Evolutionary conservation across 768 basidiomycete genomes (phyloP).

Genomic region (Cantharellus anzutake): DNA sequence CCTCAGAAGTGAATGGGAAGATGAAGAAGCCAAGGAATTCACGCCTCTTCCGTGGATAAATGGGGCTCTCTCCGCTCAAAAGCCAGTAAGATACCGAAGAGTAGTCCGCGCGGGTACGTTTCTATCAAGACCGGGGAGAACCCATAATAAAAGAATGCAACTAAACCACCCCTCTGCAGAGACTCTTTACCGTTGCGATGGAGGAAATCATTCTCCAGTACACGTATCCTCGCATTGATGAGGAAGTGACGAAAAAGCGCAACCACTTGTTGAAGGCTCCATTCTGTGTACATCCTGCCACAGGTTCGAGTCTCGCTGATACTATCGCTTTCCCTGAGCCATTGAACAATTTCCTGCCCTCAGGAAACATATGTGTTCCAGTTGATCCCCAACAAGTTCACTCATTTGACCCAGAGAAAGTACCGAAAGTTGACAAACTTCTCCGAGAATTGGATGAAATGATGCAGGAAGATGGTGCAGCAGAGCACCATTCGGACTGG

Average conservation of each 20-base stretch:
- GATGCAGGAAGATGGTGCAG: constrained; percentile 8
- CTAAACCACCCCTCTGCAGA: neutral
- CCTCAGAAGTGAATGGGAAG: constrained; percentile 40
- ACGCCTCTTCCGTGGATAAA: constrained; percentile 40
- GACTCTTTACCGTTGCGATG: constrained; percentile 29
- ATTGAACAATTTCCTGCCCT: neutral
- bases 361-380: constrained; percentile 83
- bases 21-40: constrained; percentile 1
- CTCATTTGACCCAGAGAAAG: constrained; percentile 62
- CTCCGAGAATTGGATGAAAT: constrained; percentile 51
- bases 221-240: constrained; percentile 90
- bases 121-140: neutral
- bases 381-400: constrained; percentile 59
- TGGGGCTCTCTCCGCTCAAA: constrained; percentile 40
- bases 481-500: constrained; percentile 51
- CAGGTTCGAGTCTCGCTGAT: constrained; percentile 20
- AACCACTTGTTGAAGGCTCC: constrained; percentile 97
- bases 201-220: constrained; percentile 86
- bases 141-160: neutral
- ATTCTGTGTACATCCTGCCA: constrained; percentile 93
- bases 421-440: constrained; percentile 78
- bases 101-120: neutral
- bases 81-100: constrained; percentile 2
- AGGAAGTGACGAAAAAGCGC: constrained; percentile 90
- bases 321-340: neutral